Evolutionary conservation across 2,329 filamentous ascomycete genomes (phyloP), one percentile per base, ranked within the genome.

Genomic region (Pezicula rhizophila): DNA sequence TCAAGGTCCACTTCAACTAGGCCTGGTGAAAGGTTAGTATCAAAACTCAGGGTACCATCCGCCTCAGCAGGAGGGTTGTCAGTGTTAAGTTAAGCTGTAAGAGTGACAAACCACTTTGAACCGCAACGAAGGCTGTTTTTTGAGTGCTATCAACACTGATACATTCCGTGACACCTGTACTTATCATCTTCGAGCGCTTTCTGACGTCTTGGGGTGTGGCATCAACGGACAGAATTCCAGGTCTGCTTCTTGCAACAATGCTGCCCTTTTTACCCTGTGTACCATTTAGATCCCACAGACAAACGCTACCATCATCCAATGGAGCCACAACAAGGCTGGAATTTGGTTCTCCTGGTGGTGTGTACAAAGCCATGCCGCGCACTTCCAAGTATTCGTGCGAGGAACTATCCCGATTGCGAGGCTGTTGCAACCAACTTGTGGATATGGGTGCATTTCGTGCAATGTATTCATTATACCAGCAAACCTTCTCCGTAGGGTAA

Each of bases 381-480:
- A 83, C 82, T 60, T 95, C 89, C 33, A 80, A 69, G 25, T 72
- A 64, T 49, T 78, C 71, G 42, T 66, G 71, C 45, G 66, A 58
- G 14, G 67, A 64, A 15, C 69, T 66, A 31, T 73, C 66, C 47
- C 60, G 62, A 35, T 72, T 62, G 8, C 68, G 67, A 8, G 85
- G 82, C 47, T 79, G 75, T 61, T 90, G 78, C 38, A 95, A 73
- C 91, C 91, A 96, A 58, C 78, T 84, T 46, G 89, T 72, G 12
- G 76, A 76, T n/a, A 89, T 75, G 0, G 84, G 82, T 1, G 82
- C 89, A 66, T 91, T 78, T 31, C 91, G 78, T 46, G 91, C 88
- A 53, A 95, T 85, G 62, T 90, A 96, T 66, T 96, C 91, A 48
- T 87, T 79, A 65, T 95, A 96, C 85, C 89, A 96, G 43, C 87